These are phyloP conservation scores for Sordaria brevicollis DNA, from an alignment of 495 filamentous ascomycete genomes.

Conservation along the genomic window DNA sequence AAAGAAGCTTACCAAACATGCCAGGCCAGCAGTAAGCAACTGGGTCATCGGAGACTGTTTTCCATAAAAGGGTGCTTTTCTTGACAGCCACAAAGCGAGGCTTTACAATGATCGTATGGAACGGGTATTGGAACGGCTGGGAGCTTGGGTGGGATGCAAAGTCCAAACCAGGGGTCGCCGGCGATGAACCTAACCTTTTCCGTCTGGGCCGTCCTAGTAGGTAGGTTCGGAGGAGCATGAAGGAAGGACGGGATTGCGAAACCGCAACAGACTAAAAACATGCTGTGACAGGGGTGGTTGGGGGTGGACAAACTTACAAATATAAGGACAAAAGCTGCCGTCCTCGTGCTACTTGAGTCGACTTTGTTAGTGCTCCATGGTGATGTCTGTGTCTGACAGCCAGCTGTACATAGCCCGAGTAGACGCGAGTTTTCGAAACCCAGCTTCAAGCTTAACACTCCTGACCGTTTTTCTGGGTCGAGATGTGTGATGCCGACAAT, in stretches of 20 bases:
- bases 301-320: neutral
- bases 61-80: neutral
- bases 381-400: neutral
- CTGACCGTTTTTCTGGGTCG: neutral
- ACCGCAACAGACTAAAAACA: neutral
- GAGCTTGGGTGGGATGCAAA: neutral
- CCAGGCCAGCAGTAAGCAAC: neutral
- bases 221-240: neutral
- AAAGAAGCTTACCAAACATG: neutral
- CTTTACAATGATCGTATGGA: neutral
- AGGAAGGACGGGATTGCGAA: neutral
- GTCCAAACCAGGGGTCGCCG: neutral
- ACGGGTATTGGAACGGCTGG: neutral
- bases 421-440: neutral
- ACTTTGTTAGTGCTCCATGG: neutral
- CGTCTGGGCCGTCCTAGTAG: neutral
- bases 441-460: neutral
- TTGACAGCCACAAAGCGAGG: neutral
- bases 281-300: neutral
- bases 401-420: neutral
- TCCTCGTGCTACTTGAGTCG: neutral
- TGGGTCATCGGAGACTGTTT: neutral
- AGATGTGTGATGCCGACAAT: neutral
- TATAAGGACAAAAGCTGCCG: neutral
- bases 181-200: neutral